These are phyloP conservation scores for Kwoniella europaea DNA, from an alignment of 768 basidiomycete genomes.

Conservation along the genomic window DNA sequence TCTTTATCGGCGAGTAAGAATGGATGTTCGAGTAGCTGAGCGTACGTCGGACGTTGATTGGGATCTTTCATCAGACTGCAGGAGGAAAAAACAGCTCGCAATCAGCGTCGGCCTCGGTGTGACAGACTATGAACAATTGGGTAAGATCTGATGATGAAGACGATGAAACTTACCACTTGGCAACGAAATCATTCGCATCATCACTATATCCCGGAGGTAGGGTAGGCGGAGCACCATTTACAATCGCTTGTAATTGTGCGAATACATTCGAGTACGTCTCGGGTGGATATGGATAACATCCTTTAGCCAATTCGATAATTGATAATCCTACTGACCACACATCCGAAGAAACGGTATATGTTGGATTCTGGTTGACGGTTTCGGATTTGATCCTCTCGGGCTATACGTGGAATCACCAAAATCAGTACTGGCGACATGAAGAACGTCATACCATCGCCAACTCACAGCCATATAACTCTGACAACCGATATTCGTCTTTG, in stretches of 20 bases:
- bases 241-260: constrained; percentile 94
- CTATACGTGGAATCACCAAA: constrained; percentile 43
- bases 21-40: constrained; percentile 78
- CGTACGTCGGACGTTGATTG: constrained; percentile 77
- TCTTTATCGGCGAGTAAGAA: constrained; percentile 70
- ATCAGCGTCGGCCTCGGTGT: not conserved
- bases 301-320: constrained; percentile 89
- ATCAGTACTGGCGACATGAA: no score
- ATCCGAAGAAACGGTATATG: constrained; percentile 95
- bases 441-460: constrained; percentile 8
- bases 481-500: constrained; percentile 98
- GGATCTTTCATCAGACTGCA: constrained; percentile 74
- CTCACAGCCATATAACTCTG: constrained; percentile 97
- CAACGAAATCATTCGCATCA: constrained; percentile 80
- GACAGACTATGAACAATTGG: no score
- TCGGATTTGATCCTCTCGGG: constrained; percentile 97
- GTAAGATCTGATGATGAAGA: no score
- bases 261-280: constrained; percentile 97
- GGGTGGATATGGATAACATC: constrained; percentile 90
- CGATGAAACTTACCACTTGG: constrained; percentile 63
- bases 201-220: constrained; percentile 74
- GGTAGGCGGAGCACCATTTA: constrained; percentile 88
- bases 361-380: constrained; percentile 78
- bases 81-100: not conserved
- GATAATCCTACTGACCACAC: constrained; percentile 94